phyloP scores from a whole-genome alignment of 2,329 filamentous ascomycete genomes.

The Dactylella cylindrospora region DNA sequence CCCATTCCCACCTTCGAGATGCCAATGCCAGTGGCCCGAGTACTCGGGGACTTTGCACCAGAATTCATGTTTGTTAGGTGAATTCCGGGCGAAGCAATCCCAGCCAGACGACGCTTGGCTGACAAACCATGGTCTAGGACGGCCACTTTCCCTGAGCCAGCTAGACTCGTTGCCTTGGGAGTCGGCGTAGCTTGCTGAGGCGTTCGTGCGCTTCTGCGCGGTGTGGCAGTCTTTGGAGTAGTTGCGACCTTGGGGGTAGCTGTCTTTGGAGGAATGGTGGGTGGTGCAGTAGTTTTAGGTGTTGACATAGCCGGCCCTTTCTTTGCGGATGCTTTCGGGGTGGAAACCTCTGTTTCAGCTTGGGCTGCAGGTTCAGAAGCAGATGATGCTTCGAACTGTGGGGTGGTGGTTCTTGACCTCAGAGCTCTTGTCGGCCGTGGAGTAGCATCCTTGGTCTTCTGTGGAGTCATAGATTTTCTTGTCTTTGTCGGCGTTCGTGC shows the following conservation, averaged over 20 bases:
- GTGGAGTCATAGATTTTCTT: constrained; percentile 27
- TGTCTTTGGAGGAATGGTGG: neutral
- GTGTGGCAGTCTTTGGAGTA: constrained; percentile 51
- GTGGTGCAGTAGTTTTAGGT: constrained; percentile 5
- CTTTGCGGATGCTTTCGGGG: constrained; percentile 25
- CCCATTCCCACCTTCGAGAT: constrained; percentile 71
- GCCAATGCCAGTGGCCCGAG: constrained; percentile 59
- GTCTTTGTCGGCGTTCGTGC: constrained; percentile 9
- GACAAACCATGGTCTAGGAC: constrained; percentile 42
- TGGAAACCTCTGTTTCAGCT: constrained; percentile 16
- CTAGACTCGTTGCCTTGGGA: constrained; percentile 30
- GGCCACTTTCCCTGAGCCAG: constrained; percentile 38
- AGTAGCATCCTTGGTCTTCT: constrained; percentile 23
- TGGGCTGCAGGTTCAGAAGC: neutral
- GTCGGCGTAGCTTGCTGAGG: constrained; percentile 48
- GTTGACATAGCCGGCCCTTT: too few species aligned
- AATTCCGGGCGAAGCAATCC: constrained; percentile 24
- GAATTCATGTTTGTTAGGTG: constrained; percentile 38
- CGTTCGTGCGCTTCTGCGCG: constrained; percentile 52
- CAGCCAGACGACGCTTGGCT: constrained; percentile 35
- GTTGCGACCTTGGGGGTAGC: constrained; percentile 24
- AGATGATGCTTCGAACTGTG: constrained; percentile 11
- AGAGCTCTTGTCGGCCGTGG: constrained; percentile 27
- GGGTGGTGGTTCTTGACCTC: constrained; percentile 23
- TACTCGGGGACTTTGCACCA: constrained; percentile 25